Conservation (phyloP, 345 rosid species). For the Sisymbrium altissimum region DNA sequence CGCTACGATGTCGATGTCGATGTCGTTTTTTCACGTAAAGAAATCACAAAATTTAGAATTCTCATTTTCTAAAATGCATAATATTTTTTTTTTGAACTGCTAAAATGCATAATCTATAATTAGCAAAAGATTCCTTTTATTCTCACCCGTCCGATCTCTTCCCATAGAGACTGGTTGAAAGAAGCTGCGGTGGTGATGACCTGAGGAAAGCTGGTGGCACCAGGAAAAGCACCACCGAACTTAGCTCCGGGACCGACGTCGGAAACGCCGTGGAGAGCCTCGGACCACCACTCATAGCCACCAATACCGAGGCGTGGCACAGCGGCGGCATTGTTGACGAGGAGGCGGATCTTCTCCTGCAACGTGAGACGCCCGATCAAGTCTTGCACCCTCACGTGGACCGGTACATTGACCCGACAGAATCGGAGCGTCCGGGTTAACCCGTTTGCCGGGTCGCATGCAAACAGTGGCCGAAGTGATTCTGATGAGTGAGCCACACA, state of each 20-base stretch:
- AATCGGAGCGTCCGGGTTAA: conserved; percentile 50
- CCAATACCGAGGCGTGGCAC: conserved; percentile 84
- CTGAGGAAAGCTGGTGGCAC: conserved; percentile 94
- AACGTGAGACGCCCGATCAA: conserved; percentile 70
- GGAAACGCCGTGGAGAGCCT: conserved; percentile 92
- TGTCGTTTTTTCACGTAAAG: conserved; percentile 12
- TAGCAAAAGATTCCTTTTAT: neutral
- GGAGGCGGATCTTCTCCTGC: conserved; percentile 67
- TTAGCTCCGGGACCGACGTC: conserved; percentile 67
- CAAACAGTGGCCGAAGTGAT: conserved; percentile 49
- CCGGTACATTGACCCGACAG: conserved; percentile 50
- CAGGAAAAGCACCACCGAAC: conserved; percentile 67
- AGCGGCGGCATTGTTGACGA: conserved; percentile 76
- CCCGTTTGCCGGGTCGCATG: conserved; percentile 60
- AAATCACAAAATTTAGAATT: neutral
- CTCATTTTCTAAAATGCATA: neutral
- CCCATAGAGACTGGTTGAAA: conserved; percentile 80
- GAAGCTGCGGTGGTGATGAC: conserved; percentile 94
- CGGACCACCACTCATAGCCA: conserved; percentile 98
- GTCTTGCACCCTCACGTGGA: conserved; percentile 70
- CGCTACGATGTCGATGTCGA: conserved; percentile 2
- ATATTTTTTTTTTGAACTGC: too few species aligned
- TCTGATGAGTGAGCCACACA: conserved; percentile 8
- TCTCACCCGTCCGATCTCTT: conserved; percentile 79
- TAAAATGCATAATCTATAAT: neutral